A percentile compares a stretch with the other conserved stretches of the same genome.
Conservation (phyloP, 2,329 filamentous ascomycete genomes). For the Ophiostoma novo-ulmi region DNA sequence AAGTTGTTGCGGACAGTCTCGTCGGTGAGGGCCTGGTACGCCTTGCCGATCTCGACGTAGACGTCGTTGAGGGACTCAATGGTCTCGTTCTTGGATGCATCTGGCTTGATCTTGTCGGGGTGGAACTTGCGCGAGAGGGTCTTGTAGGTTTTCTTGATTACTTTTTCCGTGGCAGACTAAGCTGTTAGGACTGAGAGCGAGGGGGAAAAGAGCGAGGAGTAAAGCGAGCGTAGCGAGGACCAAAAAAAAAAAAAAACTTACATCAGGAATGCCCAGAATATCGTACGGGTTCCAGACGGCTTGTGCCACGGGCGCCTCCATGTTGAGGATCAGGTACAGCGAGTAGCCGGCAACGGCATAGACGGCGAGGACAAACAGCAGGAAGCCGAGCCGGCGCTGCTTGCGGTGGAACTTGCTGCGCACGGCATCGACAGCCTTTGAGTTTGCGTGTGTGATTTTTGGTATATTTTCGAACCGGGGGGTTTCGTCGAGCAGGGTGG, state of each 20-base stretch:
- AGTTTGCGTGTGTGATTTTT: constrained; percentile 75
- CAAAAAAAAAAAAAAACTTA: constrained; percentile 32
- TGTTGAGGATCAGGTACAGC: constrained; percentile 82
- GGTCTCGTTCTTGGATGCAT: constrained; percentile 84
- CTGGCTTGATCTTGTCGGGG: constrained; percentile 85
- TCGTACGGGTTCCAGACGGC: constrained; percentile 97
- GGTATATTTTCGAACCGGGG: constrained; percentile 64
- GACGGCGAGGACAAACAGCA: constrained; percentile 66
- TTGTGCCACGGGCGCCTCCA: constrained; percentile 57
- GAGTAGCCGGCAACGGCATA: constrained; percentile 85
- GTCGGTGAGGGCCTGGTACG: constrained; percentile 95
- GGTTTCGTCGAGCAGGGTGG: not conserved
- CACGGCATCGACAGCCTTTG: constrained; percentile 74
- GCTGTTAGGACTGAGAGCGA: not conserved
- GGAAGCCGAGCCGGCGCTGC: constrained; percentile 82
- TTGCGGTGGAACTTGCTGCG: constrained; percentile 83
- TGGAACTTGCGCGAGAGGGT: constrained; percentile 80
- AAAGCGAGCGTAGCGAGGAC: not conserved
- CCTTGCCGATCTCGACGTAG: constrained; percentile 94
- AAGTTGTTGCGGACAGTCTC: constrained; percentile 97
- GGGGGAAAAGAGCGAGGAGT: too few relatives aligned
- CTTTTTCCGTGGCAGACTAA: constrained; percentile 75
- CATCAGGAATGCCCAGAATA: constrained; percentile 79
- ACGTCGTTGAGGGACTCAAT: constrained; percentile 74
- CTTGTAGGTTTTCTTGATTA: constrained; percentile 89